These are phyloP conservation scores for Tetrapisispora phaffii DNA, from an alignment of 805 yeast species.

Conservation along the genomic window DNA sequence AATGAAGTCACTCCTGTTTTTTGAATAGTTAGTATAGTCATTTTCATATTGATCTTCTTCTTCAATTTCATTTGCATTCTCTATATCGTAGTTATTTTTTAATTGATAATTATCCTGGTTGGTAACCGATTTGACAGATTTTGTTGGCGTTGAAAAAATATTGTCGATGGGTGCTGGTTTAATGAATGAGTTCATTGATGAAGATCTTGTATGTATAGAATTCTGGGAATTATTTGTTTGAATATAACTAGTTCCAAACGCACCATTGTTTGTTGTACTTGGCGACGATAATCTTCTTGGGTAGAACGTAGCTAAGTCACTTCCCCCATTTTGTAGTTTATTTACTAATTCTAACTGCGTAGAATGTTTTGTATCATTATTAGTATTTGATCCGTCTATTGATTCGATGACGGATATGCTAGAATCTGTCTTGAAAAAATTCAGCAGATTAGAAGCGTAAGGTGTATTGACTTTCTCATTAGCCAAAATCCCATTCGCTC, in stretches of 20 bases:
- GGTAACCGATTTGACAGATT: background rate
- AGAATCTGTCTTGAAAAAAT: background rate
- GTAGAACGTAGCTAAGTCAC: slow-evolving; percentile 24
- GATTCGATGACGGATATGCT: background rate
- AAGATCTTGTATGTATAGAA: slow-evolving; percentile 20
- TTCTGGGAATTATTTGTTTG: slow-evolving; percentile 2
- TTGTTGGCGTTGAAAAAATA: slow-evolving; percentile 18
- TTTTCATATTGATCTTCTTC: slow-evolving; percentile 39
- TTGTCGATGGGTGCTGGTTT: slow-evolving; percentile 18
- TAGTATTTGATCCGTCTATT: background rate
- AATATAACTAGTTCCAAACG: background rate
- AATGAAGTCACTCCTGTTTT: slow-evolving; percentile 35
- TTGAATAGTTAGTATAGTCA: slow-evolving; percentile 37
- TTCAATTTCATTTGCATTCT: slow-evolving; percentile 27
- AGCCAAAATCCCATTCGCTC: background rate
- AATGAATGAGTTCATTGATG: slow-evolving; percentile 19
- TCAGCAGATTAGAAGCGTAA: background rate
- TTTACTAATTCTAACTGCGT: slow-evolving; percentile 15
- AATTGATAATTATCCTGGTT: slow-evolving; percentile 7
- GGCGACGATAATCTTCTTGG: slow-evolving; percentile 17
- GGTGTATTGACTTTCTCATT: background rate
- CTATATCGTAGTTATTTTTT: slow-evolving; percentile 12
- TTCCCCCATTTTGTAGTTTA: slow-evolving; percentile 12
- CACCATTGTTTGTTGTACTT: background rate
- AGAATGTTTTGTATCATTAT: background rate